Evolutionary conservation across 139 green algal species (phyloP).

Genomic region (Closterium sp.): DNA sequence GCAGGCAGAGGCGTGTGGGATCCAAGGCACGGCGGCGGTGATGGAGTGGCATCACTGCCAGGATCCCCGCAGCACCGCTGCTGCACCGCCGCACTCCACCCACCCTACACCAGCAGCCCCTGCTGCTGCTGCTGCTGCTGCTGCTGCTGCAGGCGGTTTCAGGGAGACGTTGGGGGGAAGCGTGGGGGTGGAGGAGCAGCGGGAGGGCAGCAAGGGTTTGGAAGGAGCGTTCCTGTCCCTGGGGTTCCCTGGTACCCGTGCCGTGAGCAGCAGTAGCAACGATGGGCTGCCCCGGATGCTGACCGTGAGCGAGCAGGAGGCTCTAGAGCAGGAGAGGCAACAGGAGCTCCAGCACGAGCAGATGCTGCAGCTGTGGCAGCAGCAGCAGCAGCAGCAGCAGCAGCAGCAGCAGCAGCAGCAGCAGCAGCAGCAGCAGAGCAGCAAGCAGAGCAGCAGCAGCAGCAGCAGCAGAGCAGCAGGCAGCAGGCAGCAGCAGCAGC

Average conservation of each 20-base stretch:
- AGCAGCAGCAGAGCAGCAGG: too few species aligned
- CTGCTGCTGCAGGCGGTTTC: background rate
- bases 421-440: too few species aligned
- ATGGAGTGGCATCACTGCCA: background rate
- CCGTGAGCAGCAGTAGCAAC: background rate
- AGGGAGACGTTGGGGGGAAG: background rate
- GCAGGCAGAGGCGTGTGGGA: background rate
- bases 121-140: background rate
- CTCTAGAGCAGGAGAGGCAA: background rate
- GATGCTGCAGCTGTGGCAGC: background rate
- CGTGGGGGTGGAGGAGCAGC: background rate
- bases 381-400: background rate
- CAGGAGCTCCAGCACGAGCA: background rate
- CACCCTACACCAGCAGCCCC: background rate
- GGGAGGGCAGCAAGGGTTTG: background rate
- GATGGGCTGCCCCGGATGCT: background rate
- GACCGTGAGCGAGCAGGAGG: background rate
- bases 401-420: background rate
- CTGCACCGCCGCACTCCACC: background rate
- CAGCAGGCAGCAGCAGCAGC: background rate
- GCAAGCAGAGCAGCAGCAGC: too few species aligned
- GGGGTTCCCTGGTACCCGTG: background rate
- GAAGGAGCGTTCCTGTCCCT: background rate
- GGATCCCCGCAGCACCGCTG: background rate
- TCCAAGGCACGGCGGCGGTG: background rate